phyloP scores from a whole-genome alignment of 2,329 filamentous ascomycete species.

The Rhynchosporium graminicola region DNA sequence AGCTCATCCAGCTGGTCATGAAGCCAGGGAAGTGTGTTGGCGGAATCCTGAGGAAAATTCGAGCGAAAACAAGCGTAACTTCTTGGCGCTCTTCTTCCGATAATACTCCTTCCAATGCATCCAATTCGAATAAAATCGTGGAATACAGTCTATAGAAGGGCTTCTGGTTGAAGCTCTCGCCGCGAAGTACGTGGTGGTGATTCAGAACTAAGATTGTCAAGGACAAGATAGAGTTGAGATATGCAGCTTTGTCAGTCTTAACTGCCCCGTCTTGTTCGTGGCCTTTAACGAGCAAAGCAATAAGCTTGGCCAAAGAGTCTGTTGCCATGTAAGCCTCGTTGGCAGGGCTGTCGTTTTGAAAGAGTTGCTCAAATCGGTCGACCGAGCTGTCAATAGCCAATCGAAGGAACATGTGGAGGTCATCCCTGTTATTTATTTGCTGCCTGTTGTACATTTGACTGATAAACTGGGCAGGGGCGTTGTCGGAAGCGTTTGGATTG shows the following conservation, averaged over 20 bases:
- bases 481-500: constrained; percentile 74
- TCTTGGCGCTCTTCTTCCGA: constrained; percentile 63
- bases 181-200: constrained; percentile 79
- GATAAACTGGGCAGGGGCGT: constrained; percentile 73
- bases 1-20: constrained; percentile 77
- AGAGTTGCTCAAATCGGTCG: constrained; percentile 72
- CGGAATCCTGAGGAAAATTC: constrained; percentile 70
- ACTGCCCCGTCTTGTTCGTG: constrained; percentile 60
- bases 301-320: constrained; percentile 81
- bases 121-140: constrained; percentile 75
- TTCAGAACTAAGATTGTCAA: constrained; percentile 80
- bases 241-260: constrained; percentile 64
- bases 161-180: constrained; percentile 80
- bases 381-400: constrained; percentile 79
- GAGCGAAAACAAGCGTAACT: constrained; percentile 71
- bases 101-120: constrained; percentile 57
- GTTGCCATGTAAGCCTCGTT: constrained; percentile 60
- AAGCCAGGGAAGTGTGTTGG: constrained; percentile 81
- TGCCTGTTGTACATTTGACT: constrained; percentile 77
- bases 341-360: constrained; percentile 59
- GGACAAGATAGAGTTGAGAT: constrained; percentile 76
- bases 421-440: constrained; percentile 72
- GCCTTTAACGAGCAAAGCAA: constrained; percentile 73
- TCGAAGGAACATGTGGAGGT: constrained; percentile 77
- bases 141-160: constrained; percentile 92